Evolutionary conservation across 768 basidiomycete species (phyloP), one percentile per base, ranked within the genome.

Genomic region (Lyophyllum atratum): DNA sequence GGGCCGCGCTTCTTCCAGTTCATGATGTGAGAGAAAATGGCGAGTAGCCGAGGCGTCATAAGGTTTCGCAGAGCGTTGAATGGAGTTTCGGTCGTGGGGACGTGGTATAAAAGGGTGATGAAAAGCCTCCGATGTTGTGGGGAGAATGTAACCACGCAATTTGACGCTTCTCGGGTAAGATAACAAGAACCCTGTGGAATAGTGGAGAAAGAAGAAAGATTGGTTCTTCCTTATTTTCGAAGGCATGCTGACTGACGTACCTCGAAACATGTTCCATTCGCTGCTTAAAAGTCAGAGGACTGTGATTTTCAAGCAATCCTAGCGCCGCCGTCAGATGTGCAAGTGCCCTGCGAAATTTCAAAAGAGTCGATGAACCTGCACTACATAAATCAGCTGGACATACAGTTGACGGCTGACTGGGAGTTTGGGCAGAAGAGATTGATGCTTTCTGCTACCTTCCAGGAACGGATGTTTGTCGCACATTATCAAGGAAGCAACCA

Each of bases 401-500:
- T 40, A 51, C 49, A 40, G 49, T 14, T 34, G 49, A 40, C 12
- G 33, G 21, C 25, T 39, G 24, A 25, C 39, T 42, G 24, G 39
- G 5, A 26, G 15, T 42, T 29, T 3, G 19, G 25, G 39, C 39
- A 28, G 4, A 24, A 37, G 31, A 19, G 45, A 46, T 17, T 51
- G 34, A 47, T 29, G 50, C 28, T 21, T 53, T 52, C 47, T 45
- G 40, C 11, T 40, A 50, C 55, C 40, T 19, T 28, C 43, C 55
- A 54, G 58, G 58, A 51, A 54, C 52, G 11, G 50, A 28, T 29
- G 24, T 54, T 11, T 49, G 46, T 37, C 45, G 49, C 39, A 54
- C 19, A 42, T 51, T 31, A 46, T 24, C 21, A 43, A 51, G 44
- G 43, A 58, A 50, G 22, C 31, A 50, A 28, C 24, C 21, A 54